A percentile compares a stretch with the other conserved stretches of the same genome.
Evolutionary conservation across 2,329 filamentous ascomycete genomes (phyloP).

Genomic region (Ceratocystis cubensis): DNA sequence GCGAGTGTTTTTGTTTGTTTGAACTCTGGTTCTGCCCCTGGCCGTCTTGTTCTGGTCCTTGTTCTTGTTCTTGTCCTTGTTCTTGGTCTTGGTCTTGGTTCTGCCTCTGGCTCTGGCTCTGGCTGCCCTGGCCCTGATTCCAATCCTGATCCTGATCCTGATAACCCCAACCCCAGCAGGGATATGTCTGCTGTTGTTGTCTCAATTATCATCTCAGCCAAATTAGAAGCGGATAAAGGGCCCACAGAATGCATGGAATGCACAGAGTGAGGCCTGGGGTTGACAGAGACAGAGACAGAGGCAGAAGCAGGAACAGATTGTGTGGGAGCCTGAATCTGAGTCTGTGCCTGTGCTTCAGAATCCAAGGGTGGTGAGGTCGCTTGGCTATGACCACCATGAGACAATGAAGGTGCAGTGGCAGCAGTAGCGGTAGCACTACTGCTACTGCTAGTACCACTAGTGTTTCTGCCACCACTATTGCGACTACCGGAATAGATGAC

Average conservation of each 20-base stretch:
- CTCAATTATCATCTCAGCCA: slow-evolving; percentile 5
- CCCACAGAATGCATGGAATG: not conserved
- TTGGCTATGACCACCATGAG: not conserved
- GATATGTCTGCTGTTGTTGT: slow-evolving; percentile 2
- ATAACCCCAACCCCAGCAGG: not conserved
- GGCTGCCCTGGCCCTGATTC: not conserved
- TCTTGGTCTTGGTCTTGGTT: not conserved
- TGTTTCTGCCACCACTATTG: no score
- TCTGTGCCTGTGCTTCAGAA: not conserved
- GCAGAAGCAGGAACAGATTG: slow-evolving; percentile 6
- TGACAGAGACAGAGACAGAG: slow-evolving; percentile 12
- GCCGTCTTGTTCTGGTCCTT: not conserved
- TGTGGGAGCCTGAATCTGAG: not conserved
- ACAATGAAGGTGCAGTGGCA: no score
- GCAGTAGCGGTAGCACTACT: no score
- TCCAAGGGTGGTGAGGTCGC: not conserved
- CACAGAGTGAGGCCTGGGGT: not conserved
- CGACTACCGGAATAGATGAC: no score
- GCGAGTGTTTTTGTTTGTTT: slow-evolving; percentile 1
- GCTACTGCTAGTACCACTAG: no score
- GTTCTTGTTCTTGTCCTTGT: not conserved
- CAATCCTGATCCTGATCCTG: not conserved
- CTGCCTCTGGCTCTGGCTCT: not conserved
- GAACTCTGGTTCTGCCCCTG: not conserved
- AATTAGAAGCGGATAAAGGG: slow-evolving; percentile 10